Conservation (phyloP, 2,329 filamentous ascomycete species). For the Daldinia sp. region DNA sequence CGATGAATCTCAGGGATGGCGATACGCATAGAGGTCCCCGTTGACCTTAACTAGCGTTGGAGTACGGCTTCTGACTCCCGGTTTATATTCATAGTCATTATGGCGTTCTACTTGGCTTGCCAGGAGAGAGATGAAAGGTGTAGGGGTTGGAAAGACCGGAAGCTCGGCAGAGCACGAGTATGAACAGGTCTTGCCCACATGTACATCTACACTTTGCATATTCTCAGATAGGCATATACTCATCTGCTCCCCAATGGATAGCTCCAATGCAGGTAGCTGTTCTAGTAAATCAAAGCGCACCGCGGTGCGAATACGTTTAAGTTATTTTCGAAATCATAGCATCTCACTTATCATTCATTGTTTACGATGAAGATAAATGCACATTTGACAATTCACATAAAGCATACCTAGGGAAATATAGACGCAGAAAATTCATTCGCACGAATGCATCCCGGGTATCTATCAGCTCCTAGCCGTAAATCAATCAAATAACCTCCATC, state of each 20-base stretch:
- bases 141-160: neutral
- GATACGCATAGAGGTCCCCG: neutral
- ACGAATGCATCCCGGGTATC: neutral
- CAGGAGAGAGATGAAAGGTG: neutral
- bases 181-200: neutral
- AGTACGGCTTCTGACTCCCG: neutral
- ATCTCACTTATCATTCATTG: no score
- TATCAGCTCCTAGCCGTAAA: neutral
- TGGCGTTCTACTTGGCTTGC: neutral
- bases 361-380: neutral
- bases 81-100: neutral
- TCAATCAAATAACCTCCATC: neutral
- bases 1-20: conserved; percentile 5
- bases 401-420: neutral
- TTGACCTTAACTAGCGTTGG: neutral
- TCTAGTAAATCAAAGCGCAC: no score
- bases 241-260: neutral
- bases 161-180: neutral
- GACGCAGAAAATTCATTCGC: neutral
- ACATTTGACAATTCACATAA: neutral
- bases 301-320: neutral
- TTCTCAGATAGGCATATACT: neutral
- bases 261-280: neutral
- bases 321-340: neutral
- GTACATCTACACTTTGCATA: neutral